phyloP scores from a whole-genome alignment of 2,329 filamentous ascomycete species.

The Diatrype stigma region DNA sequence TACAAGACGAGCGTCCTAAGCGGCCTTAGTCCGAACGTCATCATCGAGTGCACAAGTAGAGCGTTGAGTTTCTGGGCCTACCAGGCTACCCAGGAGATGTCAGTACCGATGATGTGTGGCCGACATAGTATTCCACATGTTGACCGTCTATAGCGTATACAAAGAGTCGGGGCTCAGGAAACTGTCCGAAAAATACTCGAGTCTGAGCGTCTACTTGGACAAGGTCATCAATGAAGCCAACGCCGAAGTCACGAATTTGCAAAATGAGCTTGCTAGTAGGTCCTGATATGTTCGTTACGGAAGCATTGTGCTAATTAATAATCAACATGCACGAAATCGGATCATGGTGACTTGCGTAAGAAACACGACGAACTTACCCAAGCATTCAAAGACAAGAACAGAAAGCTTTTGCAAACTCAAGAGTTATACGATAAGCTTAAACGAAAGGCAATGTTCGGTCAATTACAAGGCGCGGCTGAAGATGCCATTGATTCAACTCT shows the following conservation, averaged over 20 bases:
- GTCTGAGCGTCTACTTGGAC: constrained; percentile 63
- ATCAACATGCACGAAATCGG: constrained; percentile 47
- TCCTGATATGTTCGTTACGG: constrained; percentile 4
- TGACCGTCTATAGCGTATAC: constrained; percentile 60
- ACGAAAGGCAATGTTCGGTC: constrained; percentile 48
- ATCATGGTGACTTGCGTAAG: constrained; percentile 59
- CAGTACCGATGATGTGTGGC: constrained; percentile 18
- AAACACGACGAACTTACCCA: constrained; percentile 70
- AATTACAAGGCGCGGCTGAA: constrained; percentile 51
- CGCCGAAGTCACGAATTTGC: constrained; percentile 62
- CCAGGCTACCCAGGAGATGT: constrained; percentile 82
- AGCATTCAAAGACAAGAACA: constrained; percentile 65
- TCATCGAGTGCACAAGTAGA: constrained; percentile 82
- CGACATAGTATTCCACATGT: constrained; percentile 9
- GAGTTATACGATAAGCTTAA: constrained; percentile 60
- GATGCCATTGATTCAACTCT: constrained; percentile 42
- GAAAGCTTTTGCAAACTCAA: constrained; percentile 64
- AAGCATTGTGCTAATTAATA: constrained; percentile 4
- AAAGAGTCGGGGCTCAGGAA: constrained; percentile 71
- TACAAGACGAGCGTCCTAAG: constrained; percentile 86
- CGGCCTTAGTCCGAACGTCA: constrained; percentile 72
- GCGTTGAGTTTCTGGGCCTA: constrained; percentile 84
- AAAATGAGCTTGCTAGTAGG: constrained; percentile 60
- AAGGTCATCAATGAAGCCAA: constrained; percentile 73
- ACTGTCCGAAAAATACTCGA: constrained; percentile 66